Percentiles rank a stretch among this genome's conserved stretches.
These are phyloP conservation scores for Protomyces macrosporus DNA, from an alignment of 1,139 yeast genomes.

Conservation along the genomic window DNA sequence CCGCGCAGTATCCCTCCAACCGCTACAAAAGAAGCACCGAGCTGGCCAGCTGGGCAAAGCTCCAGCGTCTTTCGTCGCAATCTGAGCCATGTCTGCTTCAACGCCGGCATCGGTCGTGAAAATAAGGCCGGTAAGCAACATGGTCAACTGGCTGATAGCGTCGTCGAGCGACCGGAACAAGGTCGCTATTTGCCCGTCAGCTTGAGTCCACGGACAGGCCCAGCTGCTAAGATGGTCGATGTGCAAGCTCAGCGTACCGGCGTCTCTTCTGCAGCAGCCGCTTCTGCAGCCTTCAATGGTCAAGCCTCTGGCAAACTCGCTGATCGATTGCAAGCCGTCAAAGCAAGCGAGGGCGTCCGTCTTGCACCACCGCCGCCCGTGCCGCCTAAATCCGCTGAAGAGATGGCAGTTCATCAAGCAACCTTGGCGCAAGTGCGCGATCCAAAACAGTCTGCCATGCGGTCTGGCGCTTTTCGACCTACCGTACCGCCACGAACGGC, in stretches of 20 bases:
- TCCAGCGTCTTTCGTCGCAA: slow-evolving; percentile 19
- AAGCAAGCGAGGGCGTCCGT: not conserved
- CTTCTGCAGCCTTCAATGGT: not conserved
- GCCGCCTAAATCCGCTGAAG: not conserved
- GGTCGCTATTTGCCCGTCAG: slow-evolving; percentile 27
- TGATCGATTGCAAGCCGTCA: slow-evolving; percentile 10
- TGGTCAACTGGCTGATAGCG: slow-evolving; percentile 20
- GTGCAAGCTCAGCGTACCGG: not conserved
- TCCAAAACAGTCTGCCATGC: not conserved
- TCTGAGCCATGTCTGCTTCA: slow-evolving; percentile 19
- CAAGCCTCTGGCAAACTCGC: slow-evolving; percentile 5
- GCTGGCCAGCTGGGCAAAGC: slow-evolving; percentile 27
- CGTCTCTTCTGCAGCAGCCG: not conserved
- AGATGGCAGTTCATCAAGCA: not conserved
- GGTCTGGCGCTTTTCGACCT: not conserved
- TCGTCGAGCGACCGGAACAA: slow-evolving; percentile 24
- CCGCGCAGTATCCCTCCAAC: slow-evolving; percentile 65
- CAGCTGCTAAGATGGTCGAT: slow-evolving; percentile 19
- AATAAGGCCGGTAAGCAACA: slow-evolving; percentile 25
- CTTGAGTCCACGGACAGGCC: slow-evolving; percentile 19
- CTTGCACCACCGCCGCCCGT: not conserved
- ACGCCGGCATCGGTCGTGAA: slow-evolving; percentile 30
- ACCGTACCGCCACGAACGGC: not conserved
- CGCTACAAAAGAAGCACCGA: slow-evolving; percentile 59
- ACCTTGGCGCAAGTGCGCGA: not conserved